Conservation (phyloP, 2,329 filamentous ascomycete species). For the Xylaria sp. region DNA sequence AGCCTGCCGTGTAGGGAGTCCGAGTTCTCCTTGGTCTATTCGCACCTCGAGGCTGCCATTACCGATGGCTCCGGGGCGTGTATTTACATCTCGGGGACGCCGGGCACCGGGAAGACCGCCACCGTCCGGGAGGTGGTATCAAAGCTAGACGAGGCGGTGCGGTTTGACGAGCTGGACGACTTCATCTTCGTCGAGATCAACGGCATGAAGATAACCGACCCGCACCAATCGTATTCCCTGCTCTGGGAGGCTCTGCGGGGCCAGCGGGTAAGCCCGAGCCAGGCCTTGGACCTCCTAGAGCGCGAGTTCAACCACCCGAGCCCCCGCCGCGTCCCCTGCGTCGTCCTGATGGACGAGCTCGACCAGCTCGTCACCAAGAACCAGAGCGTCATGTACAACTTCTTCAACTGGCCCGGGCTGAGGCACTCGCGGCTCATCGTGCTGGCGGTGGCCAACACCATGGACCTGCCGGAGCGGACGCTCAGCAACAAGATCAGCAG, state of each 20-base stretch:
- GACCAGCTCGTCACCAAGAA: conserved; percentile 98
- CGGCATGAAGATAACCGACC: conserved; percentile 99
- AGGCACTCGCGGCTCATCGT: conserved; percentile 93
- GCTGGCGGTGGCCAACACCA: conserved; percentile 95
- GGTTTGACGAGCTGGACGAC: conserved; percentile 89
- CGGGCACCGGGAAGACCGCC: conserved; percentile 95
- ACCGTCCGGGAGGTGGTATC: conserved; percentile 94
- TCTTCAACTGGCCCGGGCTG: conserved; percentile 98
- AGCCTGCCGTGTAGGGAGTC: conserved; percentile 88
- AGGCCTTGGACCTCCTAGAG: conserved; percentile 88
- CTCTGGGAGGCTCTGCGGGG: conserved; percentile 96
- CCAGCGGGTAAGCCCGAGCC: conserved; percentile 86
- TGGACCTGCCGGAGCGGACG: conserved; percentile 95
- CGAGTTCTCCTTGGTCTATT: conserved; percentile 91
- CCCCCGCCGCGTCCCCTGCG: conserved; percentile 88
- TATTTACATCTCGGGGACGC: conserved; percentile 99
- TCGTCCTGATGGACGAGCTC: conserved; percentile 97
- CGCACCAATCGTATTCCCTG: conserved; percentile 91
- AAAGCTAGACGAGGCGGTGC: conserved; percentile 84
- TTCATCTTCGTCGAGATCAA: conserved; percentile 99
- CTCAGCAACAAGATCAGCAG: conserved; percentile 98
- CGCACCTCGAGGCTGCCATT: conserved; percentile 91
- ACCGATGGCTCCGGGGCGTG: conserved; percentile 91
- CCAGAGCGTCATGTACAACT: conserved; percentile 99
- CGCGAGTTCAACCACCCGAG: conserved; percentile 91